These are phyloP conservation scores for Globisporangium heterothallicum DNA, from an alignment of 352 stramenopile species.

Conservation along the genomic window DNA sequence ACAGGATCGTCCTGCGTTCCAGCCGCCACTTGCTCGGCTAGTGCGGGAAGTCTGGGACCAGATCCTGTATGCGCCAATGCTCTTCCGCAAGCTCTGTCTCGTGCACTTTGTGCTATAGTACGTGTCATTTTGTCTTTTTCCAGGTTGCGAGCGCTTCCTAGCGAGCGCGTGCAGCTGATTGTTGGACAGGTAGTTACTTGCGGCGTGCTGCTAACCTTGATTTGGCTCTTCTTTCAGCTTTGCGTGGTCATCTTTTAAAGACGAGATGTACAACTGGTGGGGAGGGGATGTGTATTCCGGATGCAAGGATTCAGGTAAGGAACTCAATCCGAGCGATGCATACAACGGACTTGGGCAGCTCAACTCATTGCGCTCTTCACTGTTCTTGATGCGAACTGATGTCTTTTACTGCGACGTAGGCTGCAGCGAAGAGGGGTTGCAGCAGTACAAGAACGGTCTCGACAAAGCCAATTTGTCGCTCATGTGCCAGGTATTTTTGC, in stretches of 20 bases:
- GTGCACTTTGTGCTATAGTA: conserved; percentile 71
- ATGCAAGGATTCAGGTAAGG: conserved; percentile 43
- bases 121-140: background rate
- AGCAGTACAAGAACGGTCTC: conserved; percentile 47
- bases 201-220: too few relatives aligned
- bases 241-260: conserved; percentile 66
- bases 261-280: conserved; percentile 76
- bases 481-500: conserved; percentile 46
- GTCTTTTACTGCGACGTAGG: conserved; percentile 13
- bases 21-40: conserved; percentile 47
- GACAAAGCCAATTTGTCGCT: conserved; percentile 53
- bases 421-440: conserved; percentile 27
- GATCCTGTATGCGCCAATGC: conserved; percentile 51
- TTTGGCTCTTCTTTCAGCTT: conserved; percentile 48
- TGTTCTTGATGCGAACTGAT: background rate
- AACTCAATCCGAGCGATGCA: background rate
- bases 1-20: conserved; percentile 44
- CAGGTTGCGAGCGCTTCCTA: too few relatives aligned
- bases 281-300: conserved; percentile 58
- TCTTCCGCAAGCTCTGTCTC: conserved; percentile 66
- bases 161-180: too few relatives aligned
- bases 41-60: conserved; percentile 53
- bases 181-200: too few relatives aligned
- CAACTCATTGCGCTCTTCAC: background rate
- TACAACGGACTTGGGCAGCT: too few relatives aligned